Percentiles rank a stretch among this genome's conserved stretches.
phyloP scores from a whole-genome alignment of 176 grass and related monocot species.

The Sorghum bicolor region DNA sequence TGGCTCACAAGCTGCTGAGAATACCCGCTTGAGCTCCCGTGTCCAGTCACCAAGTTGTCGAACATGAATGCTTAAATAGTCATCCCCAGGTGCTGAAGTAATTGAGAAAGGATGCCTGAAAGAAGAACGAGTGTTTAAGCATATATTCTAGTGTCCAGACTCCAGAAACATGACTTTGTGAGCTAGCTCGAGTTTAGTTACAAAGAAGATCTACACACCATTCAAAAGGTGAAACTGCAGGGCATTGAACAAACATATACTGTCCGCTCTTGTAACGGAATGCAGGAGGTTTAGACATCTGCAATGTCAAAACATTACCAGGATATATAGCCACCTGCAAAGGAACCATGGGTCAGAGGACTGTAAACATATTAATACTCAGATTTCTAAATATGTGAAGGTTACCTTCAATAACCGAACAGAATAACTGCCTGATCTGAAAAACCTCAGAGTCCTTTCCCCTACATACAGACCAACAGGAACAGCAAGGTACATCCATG shows the following conservation, averaged over 20 bases:
- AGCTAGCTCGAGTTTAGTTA: slow-evolving; percentile 4
- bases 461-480: slow-evolving; percentile 83
- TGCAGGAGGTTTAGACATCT: slow-evolving; percentile 85
- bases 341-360: slow-evolving; percentile 36
- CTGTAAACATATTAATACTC: slow-evolving; percentile 25
- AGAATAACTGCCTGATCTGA: slow-evolving; percentile 85
- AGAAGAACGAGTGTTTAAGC: slow-evolving; percentile 16
- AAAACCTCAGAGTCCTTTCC: slow-evolving; percentile 84
- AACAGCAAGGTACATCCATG: slow-evolving; percentile 96
- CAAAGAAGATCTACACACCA: slow-evolving; percentile 59
- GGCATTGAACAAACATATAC: slow-evolving; percentile 99
- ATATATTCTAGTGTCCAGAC: neutral
- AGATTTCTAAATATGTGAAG: slow-evolving; percentile 8
- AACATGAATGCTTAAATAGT: slow-evolving; percentile 95
- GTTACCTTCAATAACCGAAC: slow-evolving; percentile 84
- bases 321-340: slow-evolving; percentile 95
- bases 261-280: slow-evolving; percentile 93
- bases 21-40: slow-evolving; percentile 81
- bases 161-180: neutral
- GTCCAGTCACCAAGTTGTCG: slow-evolving; percentile 98
- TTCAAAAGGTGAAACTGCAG: slow-evolving; percentile 91
- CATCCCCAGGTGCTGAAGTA: slow-evolving; percentile 88
- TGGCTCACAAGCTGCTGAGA: slow-evolving; percentile 86
- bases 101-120: slow-evolving; percentile 98
- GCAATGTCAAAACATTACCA: slow-evolving; percentile 88